Evolutionary conservation across 2,329 filamentous ascomycete genomes (phyloP).

Genomic region (Venturia effusa): DNA sequence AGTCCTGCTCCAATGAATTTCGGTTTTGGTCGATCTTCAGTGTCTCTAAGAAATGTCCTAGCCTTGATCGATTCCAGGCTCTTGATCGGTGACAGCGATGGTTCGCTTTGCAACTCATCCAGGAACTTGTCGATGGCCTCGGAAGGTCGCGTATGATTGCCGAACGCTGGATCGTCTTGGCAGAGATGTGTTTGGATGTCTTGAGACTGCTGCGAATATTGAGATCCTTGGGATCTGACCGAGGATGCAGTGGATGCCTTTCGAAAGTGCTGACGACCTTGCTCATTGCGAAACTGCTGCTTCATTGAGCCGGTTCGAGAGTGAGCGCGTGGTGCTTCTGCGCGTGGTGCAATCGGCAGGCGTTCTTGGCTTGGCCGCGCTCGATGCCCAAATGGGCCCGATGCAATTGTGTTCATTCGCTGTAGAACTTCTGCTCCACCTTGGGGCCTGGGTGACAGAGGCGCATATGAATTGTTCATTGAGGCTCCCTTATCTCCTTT

Average conservation of each 20-base stretch:
- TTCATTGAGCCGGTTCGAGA: conserved; percentile 18
- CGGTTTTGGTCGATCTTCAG: conserved; percentile 1
- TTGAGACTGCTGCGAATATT: not conserved
- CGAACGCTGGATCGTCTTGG: conserved; percentile 8
- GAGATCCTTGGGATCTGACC: not conserved
- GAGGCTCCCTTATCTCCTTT: conserved; percentile 11
- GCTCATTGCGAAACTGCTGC: conserved; percentile 22
- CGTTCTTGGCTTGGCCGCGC: conserved; percentile 18
- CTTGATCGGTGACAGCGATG: conserved; percentile 15
- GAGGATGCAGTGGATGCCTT: conserved; percentile 1
- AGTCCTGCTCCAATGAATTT: conserved; percentile 1
- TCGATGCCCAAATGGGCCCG: conserved; percentile 49
- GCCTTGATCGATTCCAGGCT: not conserved
- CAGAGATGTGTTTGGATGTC: not conserved
- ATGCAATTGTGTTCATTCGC: conserved; percentile 54
- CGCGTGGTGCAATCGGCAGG: conserved; percentile 17
- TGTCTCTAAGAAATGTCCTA: not conserved
- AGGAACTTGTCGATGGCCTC: conserved; percentile 26
- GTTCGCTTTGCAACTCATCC: conserved; percentile 25
- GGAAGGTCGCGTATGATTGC: conserved; percentile 14
- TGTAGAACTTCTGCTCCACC: conserved; percentile 39
- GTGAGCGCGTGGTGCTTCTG: not conserved
- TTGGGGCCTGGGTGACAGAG: conserved; percentile 18
- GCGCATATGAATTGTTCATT: conserved; percentile 14
- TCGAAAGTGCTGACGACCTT: conserved; percentile 18